Percentiles rank a stretch among this genome's conserved stretches.
These are phyloP conservation scores for Scortechinia acanthostroma DNA, from an alignment of 2,329 filamentous ascomycete species.

Conservation along the genomic window DNA sequence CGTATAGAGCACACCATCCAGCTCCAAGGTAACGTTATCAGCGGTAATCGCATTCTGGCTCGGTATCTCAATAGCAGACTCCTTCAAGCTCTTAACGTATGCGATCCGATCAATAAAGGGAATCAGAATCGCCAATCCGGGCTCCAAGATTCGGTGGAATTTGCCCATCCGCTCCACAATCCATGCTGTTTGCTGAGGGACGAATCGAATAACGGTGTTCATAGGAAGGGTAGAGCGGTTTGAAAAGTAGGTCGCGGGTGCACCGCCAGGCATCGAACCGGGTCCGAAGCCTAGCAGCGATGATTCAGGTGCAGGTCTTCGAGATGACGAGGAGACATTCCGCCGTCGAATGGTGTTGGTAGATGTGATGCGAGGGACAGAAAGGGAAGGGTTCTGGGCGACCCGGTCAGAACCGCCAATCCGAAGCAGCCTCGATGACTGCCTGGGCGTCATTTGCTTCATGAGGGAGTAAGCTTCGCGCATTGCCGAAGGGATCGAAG, in stretches of 20 bases:
- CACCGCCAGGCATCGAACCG: background rate
- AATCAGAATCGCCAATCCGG: constrained; percentile 79
- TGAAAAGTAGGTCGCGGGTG: background rate
- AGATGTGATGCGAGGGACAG: background rate
- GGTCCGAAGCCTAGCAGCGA: background rate
- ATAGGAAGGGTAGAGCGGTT: constrained; percentile 56
- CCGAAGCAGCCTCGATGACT: background rate
- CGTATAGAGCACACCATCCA: constrained; percentile 93
- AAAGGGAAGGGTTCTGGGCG: background rate
- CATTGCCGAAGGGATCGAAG: no score
- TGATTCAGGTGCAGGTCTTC: background rate
- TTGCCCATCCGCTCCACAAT: constrained; percentile 99
- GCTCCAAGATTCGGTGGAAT: constrained; percentile 87
- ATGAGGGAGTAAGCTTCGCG: no score
- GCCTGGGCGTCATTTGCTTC: background rate
- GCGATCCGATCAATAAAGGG: constrained; percentile 92
- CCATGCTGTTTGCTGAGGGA: constrained; percentile 99
- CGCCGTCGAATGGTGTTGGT: background rate
- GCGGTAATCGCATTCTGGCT: constrained; percentile 96
- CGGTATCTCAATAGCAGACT: constrained; percentile 91
- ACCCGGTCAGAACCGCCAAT: background rate
- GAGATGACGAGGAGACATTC: background rate
- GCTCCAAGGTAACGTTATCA: constrained; percentile 93
- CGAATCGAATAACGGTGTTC: constrained; percentile 92
- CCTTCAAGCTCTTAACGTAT: constrained; percentile 96